Base-by-base conservation (phyloP, 345 rosid genomes). In the Syzygium jambos region DNA sequence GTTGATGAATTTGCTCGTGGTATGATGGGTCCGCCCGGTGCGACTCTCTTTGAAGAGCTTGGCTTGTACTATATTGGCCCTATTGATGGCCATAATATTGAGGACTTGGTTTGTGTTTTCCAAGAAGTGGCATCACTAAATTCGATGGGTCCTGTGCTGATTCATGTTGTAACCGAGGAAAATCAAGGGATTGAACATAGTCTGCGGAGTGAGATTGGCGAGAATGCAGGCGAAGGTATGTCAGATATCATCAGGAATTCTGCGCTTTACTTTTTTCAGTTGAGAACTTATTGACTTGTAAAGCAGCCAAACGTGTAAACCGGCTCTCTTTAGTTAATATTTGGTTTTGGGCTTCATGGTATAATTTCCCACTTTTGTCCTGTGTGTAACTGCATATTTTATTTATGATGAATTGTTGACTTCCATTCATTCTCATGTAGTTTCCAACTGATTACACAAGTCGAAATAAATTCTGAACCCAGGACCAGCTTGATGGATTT, bases 1-100 rank as follows among this genome's bases (percentile, higher is more conserved):
- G 95, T 97, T 73, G 99, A 97, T 89, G 98, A 97, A 93, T 97
- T 95, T 92, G 97, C 98, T 41, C 98, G 99, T 88, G 99, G 99
- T 90, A 91, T 97, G 98, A 91, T 97, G 43, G 98, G 99, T 90
- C 98, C 99, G 80, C 90, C 86, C 19, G 99, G 99, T 87, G 90
- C 99, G 84, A 97, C 98, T 84, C 98, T 97, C 54, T 97, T 96
- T 87, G 99, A 97, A 86, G 99, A 97, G 90, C 98, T 96, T 84
- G 99, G 98, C 49, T 86, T 97, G 90, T 96, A 96, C 89, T 96
- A 95, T 91, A 95, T 96, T 87, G 99, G 99, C 85, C 99, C 99
- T 86, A 95, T 97, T 87, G 98, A 97, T 90, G 99, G 99, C 54
- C 98, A 96, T 94, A 97, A 93, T 90, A 90, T 95, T 55, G 96